A percentile compares a stretch with the other conserved stretches of the same genome.
Evolutionary conservation across 768 basidiomycete species (phyloP).

Genomic region (Suillus variegatus): DNA sequence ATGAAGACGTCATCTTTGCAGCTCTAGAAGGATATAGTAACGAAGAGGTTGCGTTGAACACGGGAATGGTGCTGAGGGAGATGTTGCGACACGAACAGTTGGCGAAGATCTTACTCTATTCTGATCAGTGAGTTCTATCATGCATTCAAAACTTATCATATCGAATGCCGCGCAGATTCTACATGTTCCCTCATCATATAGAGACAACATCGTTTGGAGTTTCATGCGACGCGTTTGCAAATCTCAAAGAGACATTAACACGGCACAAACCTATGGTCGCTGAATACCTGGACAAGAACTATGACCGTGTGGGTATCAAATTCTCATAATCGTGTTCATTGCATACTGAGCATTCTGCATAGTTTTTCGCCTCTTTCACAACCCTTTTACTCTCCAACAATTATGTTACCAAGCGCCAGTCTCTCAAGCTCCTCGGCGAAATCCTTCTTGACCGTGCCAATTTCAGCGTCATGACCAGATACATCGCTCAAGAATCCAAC

Average conservation of each 20-base stretch:
- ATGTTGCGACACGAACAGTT: constrained; percentile 94
- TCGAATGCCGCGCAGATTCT: constrained; percentile 61
- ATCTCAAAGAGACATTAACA: constrained; percentile 96
- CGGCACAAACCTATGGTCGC: constrained; percentile 99
- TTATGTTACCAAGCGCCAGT: constrained; percentile 99
- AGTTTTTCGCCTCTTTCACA: constrained; percentile 97
- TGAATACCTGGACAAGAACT: constrained; percentile 94
- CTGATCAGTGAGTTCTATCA: constrained; percentile 78
- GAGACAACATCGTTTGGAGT: constrained; percentile 98
- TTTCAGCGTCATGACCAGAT: constrained; percentile 97
- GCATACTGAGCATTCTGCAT: constrained; percentile 5
- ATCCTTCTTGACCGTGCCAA: constrained; percentile 97
- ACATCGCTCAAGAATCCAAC: constrained; percentile 93
- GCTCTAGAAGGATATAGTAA: constrained; percentile 92
- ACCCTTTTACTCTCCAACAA: constrained; percentile 91
- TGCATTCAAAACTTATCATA: not conserved
- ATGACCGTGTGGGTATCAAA: constrained; percentile 72
- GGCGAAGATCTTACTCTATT: constrained; percentile 86
- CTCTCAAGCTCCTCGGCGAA: constrained; percentile 95
- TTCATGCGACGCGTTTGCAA: constrained; percentile 96
- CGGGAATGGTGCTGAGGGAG: constrained; percentile 96
- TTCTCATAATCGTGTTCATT: not conserved
- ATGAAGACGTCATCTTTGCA: constrained; percentile 76
- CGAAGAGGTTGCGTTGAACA: constrained; percentile 95
- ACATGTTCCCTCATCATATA: constrained; percentile 94